Base-by-base conservation (phyloP, 208 protist genomes). In the Acanthamoeba royreba region DNA sequence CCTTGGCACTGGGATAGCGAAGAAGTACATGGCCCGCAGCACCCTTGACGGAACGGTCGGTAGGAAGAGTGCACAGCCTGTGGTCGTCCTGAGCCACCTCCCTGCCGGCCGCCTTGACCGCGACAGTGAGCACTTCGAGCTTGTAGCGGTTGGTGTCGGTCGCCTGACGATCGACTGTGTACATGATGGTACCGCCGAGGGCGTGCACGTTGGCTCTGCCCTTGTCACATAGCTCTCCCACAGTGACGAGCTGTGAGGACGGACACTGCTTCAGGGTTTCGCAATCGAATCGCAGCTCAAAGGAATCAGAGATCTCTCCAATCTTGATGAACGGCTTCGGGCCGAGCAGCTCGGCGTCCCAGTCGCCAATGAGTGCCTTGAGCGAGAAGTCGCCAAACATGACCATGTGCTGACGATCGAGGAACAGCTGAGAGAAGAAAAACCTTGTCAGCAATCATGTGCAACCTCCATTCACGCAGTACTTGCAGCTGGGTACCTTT, bases 301-400 rank as follows among this genome's bases (percentile, higher is more conserved):
- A 87, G 11, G 42, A 55, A 22, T 87, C 31, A 28, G 25, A 40
- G 77, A 87, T 11, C 28, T 42, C 43, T 11, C 43, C 77, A 52
- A 87, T 87, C 77, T 87, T 19, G 35, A 45, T 11, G 25, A 87
- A 25, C 11, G 77, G 77, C 42, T 87, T 87, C 33, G 77, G 77
- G 22, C 77, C 77, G 19, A 87, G 43, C 42, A 55, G 77, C 17
- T 53, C 42, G n/a, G 22, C 77, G 77, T 25, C 22, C 77, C 77
- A 87, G 17, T 79, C n/a, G 42, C 42, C 77, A 15, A 87, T 87
- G 77, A 87, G 77, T 11, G 17, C 77, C 43, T 87, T 87, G 42
- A 87, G 77, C 15, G 77, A 87, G 43, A 87, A 87, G 28, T 87
- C 77, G 45, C 40, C 22, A 35, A 87, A 87, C 77, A 87, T 87